A percentile compares a stretch with the other conserved stretches of the same genome.
These are phyloP conservation scores for Lachancea kluyveri DNA, from an alignment of 805 yeast genomes.

Conservation along the genomic window DNA sequence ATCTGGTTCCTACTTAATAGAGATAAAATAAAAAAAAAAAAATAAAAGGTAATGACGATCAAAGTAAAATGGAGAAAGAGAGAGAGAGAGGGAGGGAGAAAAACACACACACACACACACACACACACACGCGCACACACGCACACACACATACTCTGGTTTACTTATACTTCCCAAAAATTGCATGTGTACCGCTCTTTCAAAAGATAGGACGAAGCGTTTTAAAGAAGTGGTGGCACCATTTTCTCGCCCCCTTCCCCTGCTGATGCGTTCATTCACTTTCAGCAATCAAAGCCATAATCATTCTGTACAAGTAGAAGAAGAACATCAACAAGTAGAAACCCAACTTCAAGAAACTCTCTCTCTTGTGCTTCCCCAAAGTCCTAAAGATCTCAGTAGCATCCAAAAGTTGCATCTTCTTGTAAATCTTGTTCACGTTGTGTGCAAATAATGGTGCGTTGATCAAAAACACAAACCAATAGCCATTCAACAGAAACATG, in stretches of 20 bases:
- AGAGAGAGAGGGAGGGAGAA: too few relatives aligned
- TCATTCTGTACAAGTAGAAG: constrained; percentile 93
- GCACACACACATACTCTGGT: too few relatives aligned
- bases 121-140: too few relatives aligned
- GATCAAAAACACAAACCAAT: constrained; percentile 83
- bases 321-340: constrained; percentile 89
- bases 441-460: constrained; percentile 79
- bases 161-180: too few relatives aligned
- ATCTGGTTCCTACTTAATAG: too few relatives aligned
- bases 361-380: constrained; percentile 86
- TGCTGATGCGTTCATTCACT: constrained; percentile 6
- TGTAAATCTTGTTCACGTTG: constrained; percentile 73
- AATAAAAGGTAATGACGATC: too few relatives aligned
- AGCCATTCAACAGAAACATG: constrained; percentile 76
- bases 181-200: too few relatives aligned
- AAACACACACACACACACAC: too few relatives aligned
- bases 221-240: neutral
- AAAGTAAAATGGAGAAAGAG: too few relatives aligned
- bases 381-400: constrained; percentile 98
- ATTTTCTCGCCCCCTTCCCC: neutral
- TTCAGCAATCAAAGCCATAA: constrained; percentile 81
- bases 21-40: too few relatives aligned
- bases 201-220: too few relatives aligned
- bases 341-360: constrained; percentile 82
- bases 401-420: constrained; percentile 80